Base-by-base conservation (phyloP, 2,329 filamentous ascomycete genomes). In the Hypoxylon sp. region DNA sequence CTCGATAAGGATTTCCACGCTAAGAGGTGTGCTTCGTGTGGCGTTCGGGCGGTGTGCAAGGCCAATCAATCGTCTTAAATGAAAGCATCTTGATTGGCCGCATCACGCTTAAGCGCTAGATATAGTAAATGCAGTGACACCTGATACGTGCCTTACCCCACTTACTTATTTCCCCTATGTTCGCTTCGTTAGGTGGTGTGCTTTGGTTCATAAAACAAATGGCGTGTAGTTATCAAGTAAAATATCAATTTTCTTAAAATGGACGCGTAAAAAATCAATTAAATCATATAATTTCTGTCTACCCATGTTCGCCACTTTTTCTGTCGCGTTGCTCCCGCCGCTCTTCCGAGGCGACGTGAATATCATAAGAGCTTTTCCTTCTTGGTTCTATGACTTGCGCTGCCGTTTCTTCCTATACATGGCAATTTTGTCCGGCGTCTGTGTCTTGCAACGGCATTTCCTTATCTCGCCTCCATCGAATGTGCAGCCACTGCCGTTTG, bases 61-160 rank as follows among this genome's bases (percentile, higher is more conserved):
- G 7, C 20, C 22, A 51, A 35, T 44, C 31, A 44, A 53, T 31
- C 22, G 25, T 22, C 25, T 27, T n/a, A 20, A 31, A 4, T 48
- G 4, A 37, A 27, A 11, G 13, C 1, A 3, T 48, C 10, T 27
- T 58, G n/a, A 61, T 66, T 66, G 58, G 64, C 6, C 37, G 5
- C 13, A 31, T 42, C 3, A 17, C 13, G 44, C 13, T 48, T 53
- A 33, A 58, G 10, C 44, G 7, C 35, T 44, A 40, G 25, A 27
- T 27, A 35, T 61, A 31, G 20, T 50, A 13, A 27, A 66, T 66
- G 64, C 64, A 66, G 53, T 66, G 64, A 37, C 17, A 66, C 64
- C 46, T 58, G 17, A 61, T 54, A 35, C n/a, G 48, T 57, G 25
- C 30, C 17, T 49, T 48, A 64, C 64, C 64, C 64, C 64, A 68